These are phyloP conservation scores for Phialophora chinensis DNA, from an alignment of 2,329 filamentous ascomycete genomes.

Conservation along the genomic window DNA sequence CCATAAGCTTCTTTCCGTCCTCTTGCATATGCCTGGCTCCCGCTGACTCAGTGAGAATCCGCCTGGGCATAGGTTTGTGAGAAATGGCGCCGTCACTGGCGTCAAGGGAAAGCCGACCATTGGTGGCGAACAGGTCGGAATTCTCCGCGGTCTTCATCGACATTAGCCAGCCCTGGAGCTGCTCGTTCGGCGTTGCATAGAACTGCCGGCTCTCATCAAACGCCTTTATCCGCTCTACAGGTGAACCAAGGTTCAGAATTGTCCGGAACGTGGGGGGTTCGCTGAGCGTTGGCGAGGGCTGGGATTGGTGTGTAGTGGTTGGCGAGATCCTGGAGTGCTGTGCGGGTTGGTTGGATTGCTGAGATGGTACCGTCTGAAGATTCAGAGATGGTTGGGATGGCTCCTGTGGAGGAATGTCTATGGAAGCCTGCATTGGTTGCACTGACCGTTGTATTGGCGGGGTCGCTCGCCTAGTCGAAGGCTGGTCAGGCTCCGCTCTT, in stretches of 20 bases:
- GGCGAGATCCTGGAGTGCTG: background rate
- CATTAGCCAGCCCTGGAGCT: constrained; percentile 67
- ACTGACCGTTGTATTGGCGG: constrained; percentile 1
- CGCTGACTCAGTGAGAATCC: constrained; percentile 34
- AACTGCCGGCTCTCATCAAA: constrained; percentile 75
- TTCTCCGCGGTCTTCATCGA: constrained; percentile 58
- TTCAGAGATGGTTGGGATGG: background rate
- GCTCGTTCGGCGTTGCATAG: constrained; percentile 75
- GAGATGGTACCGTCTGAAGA: background rate
- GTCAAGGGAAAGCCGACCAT: constrained; percentile 39
- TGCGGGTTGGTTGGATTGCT: background rate
- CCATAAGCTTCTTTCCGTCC: constrained; percentile 87
- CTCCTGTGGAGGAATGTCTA: background rate
- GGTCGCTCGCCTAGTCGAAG: constrained; percentile 3
- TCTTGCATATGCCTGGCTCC: constrained; percentile 67
- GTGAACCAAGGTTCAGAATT: constrained; percentile 72
- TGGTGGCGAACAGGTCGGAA: constrained; percentile 50
- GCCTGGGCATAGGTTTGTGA: constrained; percentile 28
- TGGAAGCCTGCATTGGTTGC: constrained; percentile 1
- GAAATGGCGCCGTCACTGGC: constrained; percentile 11
- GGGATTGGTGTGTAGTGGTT: background rate
- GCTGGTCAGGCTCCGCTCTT: background rate
- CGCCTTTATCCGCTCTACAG: constrained; percentile 72
- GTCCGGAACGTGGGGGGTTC: constrained; percentile 67
- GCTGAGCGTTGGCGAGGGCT: constrained; percentile 8